These are phyloP conservation scores for Lactarius hatsudake DNA, from an alignment of 768 basidiomycete species.

Conservation along the genomic window DNA sequence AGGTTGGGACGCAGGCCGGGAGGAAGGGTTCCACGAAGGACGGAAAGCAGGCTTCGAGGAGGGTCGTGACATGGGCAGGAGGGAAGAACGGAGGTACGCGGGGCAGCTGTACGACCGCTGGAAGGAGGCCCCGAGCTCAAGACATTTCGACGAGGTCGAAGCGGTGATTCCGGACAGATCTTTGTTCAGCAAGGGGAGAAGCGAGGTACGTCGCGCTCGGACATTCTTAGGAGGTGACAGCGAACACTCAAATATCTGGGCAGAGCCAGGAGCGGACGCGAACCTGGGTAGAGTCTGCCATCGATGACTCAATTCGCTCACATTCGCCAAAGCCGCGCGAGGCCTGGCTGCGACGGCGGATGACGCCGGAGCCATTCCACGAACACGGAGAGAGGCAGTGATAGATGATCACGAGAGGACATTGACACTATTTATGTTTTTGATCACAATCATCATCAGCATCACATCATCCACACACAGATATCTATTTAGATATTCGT, in stretches of 20 bases:
- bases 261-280: constrained; percentile 26
- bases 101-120: constrained; percentile 9
- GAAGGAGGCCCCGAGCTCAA: constrained; percentile 10
- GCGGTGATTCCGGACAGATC: constrained; percentile 10
- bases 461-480: background rate
- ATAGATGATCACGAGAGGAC: constrained; percentile 7
- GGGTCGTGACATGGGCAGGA: constrained; percentile 17
- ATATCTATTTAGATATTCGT: background rate
- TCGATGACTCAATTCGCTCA: constrained; percentile 24
- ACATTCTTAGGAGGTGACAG: background rate
- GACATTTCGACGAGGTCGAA: constrained; percentile 1
- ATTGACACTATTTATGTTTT: background rate
- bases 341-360: constrained; percentile 20
- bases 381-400: constrained; percentile 19
- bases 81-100: constrained; percentile 20
- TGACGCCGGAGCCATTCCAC: constrained; percentile 31
- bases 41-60: constrained; percentile 21
- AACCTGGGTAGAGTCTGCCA: constrained; percentile 24
- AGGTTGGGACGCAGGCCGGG: constrained; percentile 20
- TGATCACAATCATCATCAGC: background rate
- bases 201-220: constrained; percentile 8
- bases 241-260: background rate
- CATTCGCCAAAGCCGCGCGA: constrained; percentile 15
- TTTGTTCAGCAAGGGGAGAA: background rate
- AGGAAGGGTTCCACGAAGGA: constrained; percentile 25